Evolutionary conservation across 805 yeast species (phyloP).

Genomic region (Yarrowia keelungensis): DNA sequence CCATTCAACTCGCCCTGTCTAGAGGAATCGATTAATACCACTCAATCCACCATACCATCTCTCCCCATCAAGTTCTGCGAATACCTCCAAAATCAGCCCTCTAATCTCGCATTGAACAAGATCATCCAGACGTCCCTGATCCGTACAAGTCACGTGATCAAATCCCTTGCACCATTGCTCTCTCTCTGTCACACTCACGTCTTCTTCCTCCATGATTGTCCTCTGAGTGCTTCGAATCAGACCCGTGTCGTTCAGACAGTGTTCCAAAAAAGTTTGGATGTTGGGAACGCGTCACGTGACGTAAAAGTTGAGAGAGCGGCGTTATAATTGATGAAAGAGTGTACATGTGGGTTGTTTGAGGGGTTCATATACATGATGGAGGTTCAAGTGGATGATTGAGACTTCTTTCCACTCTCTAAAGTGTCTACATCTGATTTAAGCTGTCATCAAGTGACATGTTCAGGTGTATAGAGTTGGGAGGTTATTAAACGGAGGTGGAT

Average conservation of each 20-base stretch:
- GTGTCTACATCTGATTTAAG: no score
- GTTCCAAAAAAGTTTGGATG: conserved; percentile 11
- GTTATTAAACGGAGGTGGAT: no score
- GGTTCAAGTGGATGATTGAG: no score
- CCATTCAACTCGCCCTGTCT: neutral
- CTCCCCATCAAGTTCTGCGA: neutral
- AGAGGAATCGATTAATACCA: neutral
- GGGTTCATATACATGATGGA: neutral
- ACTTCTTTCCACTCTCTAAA: no score
- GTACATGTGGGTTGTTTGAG: neutral
- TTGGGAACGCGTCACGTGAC: conserved; percentile 29
- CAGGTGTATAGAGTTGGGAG: neutral
- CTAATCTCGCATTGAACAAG: neutral
- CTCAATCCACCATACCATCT: neutral
- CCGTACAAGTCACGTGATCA: neutral
- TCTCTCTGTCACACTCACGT: neutral
- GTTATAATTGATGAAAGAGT: neutral
- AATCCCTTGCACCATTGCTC: no score
- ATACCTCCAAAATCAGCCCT: neutral
- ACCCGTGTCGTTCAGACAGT: neutral
- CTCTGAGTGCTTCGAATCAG: conserved; percentile 1
- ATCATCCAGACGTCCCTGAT: neutral
- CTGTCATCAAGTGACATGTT: no score
- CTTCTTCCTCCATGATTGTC: conserved; percentile 25
- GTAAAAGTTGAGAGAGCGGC: no score